Evolutionary conservation across 305 asterid species (phyloP), one percentile per base, ranked within the genome.

Genomic region (Fraxinus sp.): DNA sequence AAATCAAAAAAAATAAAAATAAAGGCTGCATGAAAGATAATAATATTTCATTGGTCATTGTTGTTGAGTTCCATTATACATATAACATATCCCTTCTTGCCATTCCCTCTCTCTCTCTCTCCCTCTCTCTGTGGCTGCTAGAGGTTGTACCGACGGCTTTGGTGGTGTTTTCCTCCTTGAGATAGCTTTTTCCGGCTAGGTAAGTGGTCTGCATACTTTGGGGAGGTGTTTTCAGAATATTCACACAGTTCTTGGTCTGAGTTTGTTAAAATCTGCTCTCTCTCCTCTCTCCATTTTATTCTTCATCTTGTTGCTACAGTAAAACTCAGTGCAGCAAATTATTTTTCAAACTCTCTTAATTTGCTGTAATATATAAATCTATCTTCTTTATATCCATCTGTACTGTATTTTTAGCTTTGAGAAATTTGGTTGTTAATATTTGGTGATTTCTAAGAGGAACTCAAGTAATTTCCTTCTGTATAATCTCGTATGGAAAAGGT

Each of bases 111-210:
- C 62, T 59, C 74, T 30, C 85, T 20, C 78, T 13, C 81, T 3
- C 84, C 68, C 79, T 74, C 62, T 71, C 74, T 30, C 85, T 35
- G 37, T 33, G 6, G 20, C 80, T 79, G 85, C 71, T 84, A 68
- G 80, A 77, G 39, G 59, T 83, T 84, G 81, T 84, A 76, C 86
- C 87, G 80, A 86, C 89, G 76, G 71, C 18, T 46, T 82, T 82
- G 80, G 37, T 77, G 81, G 16, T 79, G 82, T 79, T 70, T 28
- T 85, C 80, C 76, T 72, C 82, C 85, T 24, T 78, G 72, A 83
- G 59, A 1, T 52, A 77, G 52, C 79, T 13, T 55, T 46, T 77
- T 26, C 41, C 55, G 55, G 41, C 46, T n/a, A 22, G 22, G 57
- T 77, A 74, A 36, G 82, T 81, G 75, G 74, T 16, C 73, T 79